A percentile compares a stretch with the other conserved stretches of the same genome.
These are phyloP conservation scores for Globisporangium spiculum DNA, from an alignment of 352 stramenopile genomes.

Conservation along the genomic window DNA sequence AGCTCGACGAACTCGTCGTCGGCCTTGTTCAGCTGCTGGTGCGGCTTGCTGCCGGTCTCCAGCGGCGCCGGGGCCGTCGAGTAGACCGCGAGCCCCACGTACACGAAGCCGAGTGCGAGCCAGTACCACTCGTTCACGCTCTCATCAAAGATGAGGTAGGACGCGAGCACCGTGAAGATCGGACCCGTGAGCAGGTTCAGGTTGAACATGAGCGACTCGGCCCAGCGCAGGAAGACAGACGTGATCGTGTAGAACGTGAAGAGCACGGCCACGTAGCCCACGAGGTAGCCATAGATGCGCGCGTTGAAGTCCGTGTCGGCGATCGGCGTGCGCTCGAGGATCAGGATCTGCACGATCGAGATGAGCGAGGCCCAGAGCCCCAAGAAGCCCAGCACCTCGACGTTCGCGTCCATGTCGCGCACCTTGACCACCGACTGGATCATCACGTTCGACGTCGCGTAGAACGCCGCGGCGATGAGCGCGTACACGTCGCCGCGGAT, in stretches of 20 bases:
- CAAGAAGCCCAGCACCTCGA: conserved; percentile 54
- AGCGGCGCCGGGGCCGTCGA: conserved; percentile 34
- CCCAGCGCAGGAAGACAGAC: conserved; percentile 52
- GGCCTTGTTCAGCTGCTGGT: background rate
- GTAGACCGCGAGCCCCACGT: conserved; percentile 54
- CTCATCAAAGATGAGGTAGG: conserved; percentile 59
- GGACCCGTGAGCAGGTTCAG: conserved; percentile 54
- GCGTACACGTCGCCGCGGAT: conserved; percentile 56
- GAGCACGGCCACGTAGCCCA: conserved; percentile 48
- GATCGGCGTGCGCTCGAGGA: conserved; percentile 43
- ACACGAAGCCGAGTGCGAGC: conserved; percentile 52
- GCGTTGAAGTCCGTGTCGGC: conserved; percentile 43
- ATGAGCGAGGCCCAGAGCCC: conserved; percentile 52
- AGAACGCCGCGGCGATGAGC: conserved; percentile 57
- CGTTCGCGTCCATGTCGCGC: conserved; percentile 49
- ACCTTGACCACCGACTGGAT: conserved; percentile 67
- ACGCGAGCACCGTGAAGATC: conserved; percentile 56
- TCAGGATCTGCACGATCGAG: conserved; percentile 49
- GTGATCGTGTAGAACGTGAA: conserved; percentile 67
- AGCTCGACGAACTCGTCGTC: conserved; percentile 9
- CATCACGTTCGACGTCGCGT: conserved; percentile 69
- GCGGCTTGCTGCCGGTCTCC: conserved; percentile 18
- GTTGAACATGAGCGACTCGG: conserved; percentile 72
- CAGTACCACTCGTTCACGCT: conserved; percentile 61
- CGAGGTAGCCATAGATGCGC: conserved; percentile 54